Base-by-base conservation (phyloP, 345 rosid genomes). In the Euclidium syriacum region DNA sequence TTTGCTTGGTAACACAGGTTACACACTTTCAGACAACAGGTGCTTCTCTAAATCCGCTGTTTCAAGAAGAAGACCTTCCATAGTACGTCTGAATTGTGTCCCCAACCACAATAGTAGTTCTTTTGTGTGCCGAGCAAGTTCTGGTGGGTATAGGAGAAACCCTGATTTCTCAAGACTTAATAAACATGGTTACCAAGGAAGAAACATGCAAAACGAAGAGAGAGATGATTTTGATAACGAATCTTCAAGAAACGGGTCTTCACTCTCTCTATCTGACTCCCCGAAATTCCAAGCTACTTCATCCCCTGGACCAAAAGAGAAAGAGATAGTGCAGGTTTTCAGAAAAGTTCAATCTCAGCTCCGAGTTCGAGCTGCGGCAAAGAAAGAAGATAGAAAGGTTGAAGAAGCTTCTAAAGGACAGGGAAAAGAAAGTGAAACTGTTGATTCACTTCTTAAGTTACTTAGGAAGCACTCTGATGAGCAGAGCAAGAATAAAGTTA, bases 261-360 rank as follows among this genome's bases (percentile, higher is more conserved):
- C 78, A 19, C 74, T 80, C 12, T 82, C 95, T 60, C 67, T 81
- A 11, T 82, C 92, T 23, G 64, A 67, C 56, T 68, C 85, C 54
- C 68, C 94, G 38, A 90, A 81, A 54, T 83, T 75, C 57, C 97
- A 85, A 64, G 85, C 91, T 60, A 85, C 84, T 39, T 82, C 95
- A 15, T 55, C 83, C 64, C 96, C 97, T 4, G 88, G 91, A 33
- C 82, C 77, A 15, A 81, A 75, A 68, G 95, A 94, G 78, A 83
- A 85, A 81, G 97, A 94, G 76, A 85, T 94, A 58, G 91, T 85
- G 34, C 83, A 94, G 65, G 82, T 90, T 56, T 94, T 94, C 76
- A 79, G 79, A 74, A 85, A 94, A 77, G 95, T 89, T 49, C 99
- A 94, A 62, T 73, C 84, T 70, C 89, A 83, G 70, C 96, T 94